Evolutionary conservation across 1,284 basidiomycete species (phyloP), one percentile per base, ranked within the genome.

Genomic region (Neotropicomus parvogracilis): DNA sequence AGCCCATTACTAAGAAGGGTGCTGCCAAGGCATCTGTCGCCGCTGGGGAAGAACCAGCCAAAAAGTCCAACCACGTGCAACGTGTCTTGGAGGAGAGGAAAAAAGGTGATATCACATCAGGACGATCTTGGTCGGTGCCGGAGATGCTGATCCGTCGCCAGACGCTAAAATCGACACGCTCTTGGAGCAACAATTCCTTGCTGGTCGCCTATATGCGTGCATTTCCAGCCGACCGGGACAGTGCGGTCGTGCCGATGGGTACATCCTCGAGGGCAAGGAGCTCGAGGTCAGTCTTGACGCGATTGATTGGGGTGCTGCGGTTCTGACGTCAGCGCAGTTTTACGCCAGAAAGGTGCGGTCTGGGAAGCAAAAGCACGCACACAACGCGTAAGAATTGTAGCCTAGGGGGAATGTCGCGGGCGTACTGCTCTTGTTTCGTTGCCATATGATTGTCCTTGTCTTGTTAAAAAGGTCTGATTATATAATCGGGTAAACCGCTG

Each of bases 181-280:
- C 49, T 81, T 97, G 57, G 92, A 95, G 73, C 65, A 75, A 35
- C 91, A 94, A 65, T 94, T 94, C 62, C 75, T 81, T 61, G 91
- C 91, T 66, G 91, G 91, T 73, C 85, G 91, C 74, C 78, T 94
- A 55, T 94, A 93, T 68, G 95, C 94, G 59, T 63, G 77, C 62
- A 88, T 97, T 71, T 83, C 91, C 54, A 94, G 90, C 70, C 85
- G 94, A 70, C 94, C 94, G 52, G 94, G 94, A 39, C 94, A 97
- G 73, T 90, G 85, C 48, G 94, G 94, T 40, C 91, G 94, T 58
- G 85, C 88, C 54, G 95, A 97, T 70, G 94, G 94, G 48, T 95
- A 97, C 75, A 79, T 97, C 57, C 83, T 97, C 48, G 94, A 97
- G 79, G 94, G 94, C 67, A 92, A 92, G 75, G 94, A 97, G 72